A percentile compares a stretch with the other conserved stretches of the same genome.
These are phyloP conservation scores for Aspergillus carlsbadensis DNA, from an alignment of 495 filamentous ascomycete genomes.

Conservation along the genomic window DNA sequence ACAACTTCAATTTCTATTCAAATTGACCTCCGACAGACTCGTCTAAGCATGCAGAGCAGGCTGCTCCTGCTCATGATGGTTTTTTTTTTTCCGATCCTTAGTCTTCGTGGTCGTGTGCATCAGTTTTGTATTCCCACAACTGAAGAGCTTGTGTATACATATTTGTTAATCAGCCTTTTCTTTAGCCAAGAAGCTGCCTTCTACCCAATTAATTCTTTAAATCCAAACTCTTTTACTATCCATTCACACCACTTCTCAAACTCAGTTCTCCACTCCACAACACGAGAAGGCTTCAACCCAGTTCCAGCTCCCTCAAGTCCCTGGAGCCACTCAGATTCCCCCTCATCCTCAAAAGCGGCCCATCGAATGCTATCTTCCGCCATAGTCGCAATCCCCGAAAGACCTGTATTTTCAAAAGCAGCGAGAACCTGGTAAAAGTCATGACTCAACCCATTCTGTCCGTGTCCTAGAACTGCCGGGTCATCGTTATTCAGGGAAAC, in stretches of 20 bases:
- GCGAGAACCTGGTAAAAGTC: constrained; percentile 93
- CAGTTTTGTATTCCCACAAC: no score
- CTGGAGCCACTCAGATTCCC: constrained; percentile 3
- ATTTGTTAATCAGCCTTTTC: no score
- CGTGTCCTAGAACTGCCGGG: constrained; percentile 79
- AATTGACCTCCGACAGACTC: no score
- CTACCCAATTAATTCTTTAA: background rate
- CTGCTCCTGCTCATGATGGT: no score
- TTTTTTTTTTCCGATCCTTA: no score
- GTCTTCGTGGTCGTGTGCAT: no score
- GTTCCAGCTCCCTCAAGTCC: background rate
- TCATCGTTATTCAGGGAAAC: constrained; percentile 81
- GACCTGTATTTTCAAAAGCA: constrained; percentile 79
- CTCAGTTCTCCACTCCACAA: constrained; percentile 9
- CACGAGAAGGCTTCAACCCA: background rate
- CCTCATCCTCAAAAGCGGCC: constrained; percentile 17
- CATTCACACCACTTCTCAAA: constrained; percentile 18
- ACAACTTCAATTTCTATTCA: background rate
- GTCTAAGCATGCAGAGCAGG: no score
- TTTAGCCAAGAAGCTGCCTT: no score
- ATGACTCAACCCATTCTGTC: constrained; percentile 73
- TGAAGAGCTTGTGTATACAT: no score
- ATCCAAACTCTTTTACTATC: constrained; percentile 12
- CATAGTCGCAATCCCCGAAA: constrained; percentile 34
- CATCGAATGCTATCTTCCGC: constrained; percentile 16